Percentiles rank a stretch among this genome's conserved stretches.
Evolutionary conservation across 768 basidiomycete species (phyloP).

Genomic region (Suillus weaverae): DNA sequence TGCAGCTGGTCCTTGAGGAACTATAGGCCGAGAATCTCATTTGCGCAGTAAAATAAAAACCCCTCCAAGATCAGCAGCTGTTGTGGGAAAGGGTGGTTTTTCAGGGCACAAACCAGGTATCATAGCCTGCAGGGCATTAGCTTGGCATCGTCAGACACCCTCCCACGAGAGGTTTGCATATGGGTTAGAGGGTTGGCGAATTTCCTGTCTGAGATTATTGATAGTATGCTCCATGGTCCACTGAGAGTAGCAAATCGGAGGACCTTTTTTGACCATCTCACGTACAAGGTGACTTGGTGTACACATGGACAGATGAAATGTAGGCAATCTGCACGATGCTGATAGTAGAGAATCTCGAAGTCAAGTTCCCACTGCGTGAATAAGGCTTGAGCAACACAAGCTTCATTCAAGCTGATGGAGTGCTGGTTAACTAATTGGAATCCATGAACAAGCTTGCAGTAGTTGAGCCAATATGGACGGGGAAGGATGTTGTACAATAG

Average conservation of each 20-base stretch:
- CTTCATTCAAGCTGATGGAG: not conserved
- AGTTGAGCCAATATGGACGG: slow-evolving; percentile 17
- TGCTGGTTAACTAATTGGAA: slow-evolving; percentile 24
- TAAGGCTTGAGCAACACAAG: slow-evolving; percentile 17
- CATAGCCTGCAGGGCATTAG: slow-evolving; percentile 15
- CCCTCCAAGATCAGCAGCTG: no score
- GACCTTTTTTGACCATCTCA: slow-evolving; percentile 24
- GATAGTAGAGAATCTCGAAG: slow-evolving; percentile 30
- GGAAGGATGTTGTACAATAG: slow-evolving; percentile 22
- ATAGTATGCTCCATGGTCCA: slow-evolving; percentile 30
- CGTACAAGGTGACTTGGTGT: slow-evolving; percentile 29
- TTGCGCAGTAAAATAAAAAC: no score
- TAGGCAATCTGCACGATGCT: no score
- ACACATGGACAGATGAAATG: slow-evolving; percentile 29
- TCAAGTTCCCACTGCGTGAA: slow-evolving; percentile 26
- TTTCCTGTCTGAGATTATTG: slow-evolving; percentile 26
- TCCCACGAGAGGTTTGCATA: slow-evolving; percentile 12
- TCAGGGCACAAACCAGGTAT: slow-evolving; percentile 3
- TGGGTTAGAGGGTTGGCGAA: slow-evolving; percentile 10
- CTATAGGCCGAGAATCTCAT: no score
- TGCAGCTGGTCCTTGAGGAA: no score
- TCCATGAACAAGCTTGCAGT: slow-evolving; percentile 23
- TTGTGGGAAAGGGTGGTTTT: no score
- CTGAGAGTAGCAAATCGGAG: slow-evolving; percentile 23
- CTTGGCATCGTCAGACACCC: slow-evolving; percentile 21